Base-by-base conservation (phyloP, 1,284 basidiomycete genomes). In the Golubevia sp. region DNA sequence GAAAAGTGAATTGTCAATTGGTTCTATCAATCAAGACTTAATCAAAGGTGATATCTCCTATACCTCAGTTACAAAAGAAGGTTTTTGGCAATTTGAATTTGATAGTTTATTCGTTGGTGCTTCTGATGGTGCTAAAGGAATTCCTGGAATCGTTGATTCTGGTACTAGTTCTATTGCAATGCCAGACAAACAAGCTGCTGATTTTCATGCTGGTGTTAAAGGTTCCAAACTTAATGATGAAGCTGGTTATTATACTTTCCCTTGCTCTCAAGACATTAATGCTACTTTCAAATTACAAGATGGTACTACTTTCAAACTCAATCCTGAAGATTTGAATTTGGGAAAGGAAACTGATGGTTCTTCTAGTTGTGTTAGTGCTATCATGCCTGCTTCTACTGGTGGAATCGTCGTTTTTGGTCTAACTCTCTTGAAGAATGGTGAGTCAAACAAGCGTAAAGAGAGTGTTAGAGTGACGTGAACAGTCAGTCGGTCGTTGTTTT, bases 1-100 rank as follows among this genome's bases (percentile, higher is more conserved):
- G 49, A 64, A 60, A 55, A 49, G 51, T 1, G 58, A 59, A 55
- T 59, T 64, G 62, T 55, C 30, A 11, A 61, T 64, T 56, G 62
- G 62, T 15, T 58, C 13, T 30, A 44, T 50, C 24, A 55, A 60
- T 38, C 2, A 11, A 7, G 48, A 24, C 13, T 55, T 64, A 34
- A 56, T 38, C 51, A 55, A 55, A 55, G 62, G 62, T 27, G 30
- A 60, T 6, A 18, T 61, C 8, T 8, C n/a, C 20, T 64, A 49
- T 20, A 48, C 27, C 20, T 44, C 57, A 13, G 38, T 64, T 5
- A 59, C 38, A 11, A 50, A 49, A 38, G 3, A 24, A 20, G 62
- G 49, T 26, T 64, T 56, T 55, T 64, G 62, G 62, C 44, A 54
- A 23, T 55, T 64, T 44, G 8, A 3, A 23, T 55, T 64, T n/a